A percentile compares a stretch with the other conserved stretches of the same genome.
Conservation (phyloP, 345 rosid species). For the Angophora floribunda region DNA sequence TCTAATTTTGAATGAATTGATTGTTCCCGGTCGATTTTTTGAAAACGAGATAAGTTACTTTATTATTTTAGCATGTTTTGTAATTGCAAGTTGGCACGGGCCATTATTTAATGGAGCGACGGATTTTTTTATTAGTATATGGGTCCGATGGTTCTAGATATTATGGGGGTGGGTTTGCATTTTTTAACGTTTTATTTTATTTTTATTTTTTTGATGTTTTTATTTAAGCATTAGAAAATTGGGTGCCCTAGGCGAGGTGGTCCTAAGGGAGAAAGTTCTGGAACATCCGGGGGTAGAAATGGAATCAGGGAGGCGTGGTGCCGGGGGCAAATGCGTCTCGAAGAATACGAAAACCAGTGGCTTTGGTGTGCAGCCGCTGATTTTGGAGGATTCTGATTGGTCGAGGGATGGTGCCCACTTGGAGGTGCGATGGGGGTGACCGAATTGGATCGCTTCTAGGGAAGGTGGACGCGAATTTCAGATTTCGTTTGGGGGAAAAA, state of each 20-base stretch:
- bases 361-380: background rate
- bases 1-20: background rate
- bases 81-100: background rate
- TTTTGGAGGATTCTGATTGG: background rate
- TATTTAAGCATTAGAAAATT: background rate
- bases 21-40: background rate
- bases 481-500: background rate
- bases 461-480: background rate
- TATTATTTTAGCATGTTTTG: background rate
- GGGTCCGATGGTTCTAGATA: background rate
- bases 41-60: background rate
- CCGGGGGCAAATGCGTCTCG: background rate
- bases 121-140: background rate
- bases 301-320: background rate
- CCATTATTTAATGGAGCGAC: background rate
- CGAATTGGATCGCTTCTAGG: background rate
- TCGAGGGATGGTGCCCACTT: background rate
- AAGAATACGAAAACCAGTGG: background rate
- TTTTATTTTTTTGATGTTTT: no score
- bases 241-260: background rate
- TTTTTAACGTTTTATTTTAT: background rate
- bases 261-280: constrained; percentile 26
- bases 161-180: background rate
- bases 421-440: background rate
- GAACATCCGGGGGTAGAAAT: constrained; percentile 7